Percentiles rank a stretch among this genome's conserved stretches.
Evolutionary conservation across 345 rosid species (phyloP).

Genomic region (Eucalyptus sp.): DNA sequence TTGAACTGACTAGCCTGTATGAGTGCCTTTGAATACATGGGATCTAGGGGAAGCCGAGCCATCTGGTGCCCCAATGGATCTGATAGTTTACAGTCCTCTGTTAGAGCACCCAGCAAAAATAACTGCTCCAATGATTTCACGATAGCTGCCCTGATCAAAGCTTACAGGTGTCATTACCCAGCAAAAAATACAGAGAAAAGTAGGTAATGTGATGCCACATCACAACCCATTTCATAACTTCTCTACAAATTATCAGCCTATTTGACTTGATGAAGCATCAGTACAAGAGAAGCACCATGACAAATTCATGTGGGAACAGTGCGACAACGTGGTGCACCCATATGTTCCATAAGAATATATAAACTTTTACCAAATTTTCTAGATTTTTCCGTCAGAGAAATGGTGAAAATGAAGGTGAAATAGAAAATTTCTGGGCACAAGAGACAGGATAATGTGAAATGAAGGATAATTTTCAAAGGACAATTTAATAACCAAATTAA

Average conservation of each 20-base stretch:
- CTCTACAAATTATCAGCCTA: not conserved
- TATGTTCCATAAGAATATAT: not conserved
- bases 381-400: not conserved
- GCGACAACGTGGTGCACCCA: not conserved
- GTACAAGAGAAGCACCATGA: not conserved
- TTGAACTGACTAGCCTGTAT: conserved; percentile 70
- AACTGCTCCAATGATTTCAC: conserved; percentile 75
- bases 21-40: conserved; percentile 80
- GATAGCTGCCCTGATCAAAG: conserved; percentile 57
- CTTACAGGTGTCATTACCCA: not conserved
- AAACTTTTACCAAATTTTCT: not conserved
- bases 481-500: not conserved
- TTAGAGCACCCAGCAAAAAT: conserved; percentile 73
- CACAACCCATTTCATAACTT: not conserved
- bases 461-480: not conserved
- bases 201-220: not conserved
- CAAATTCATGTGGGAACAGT: not conserved
- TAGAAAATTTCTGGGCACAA: not conserved
- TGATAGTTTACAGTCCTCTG: conserved; percentile 75
- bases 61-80: conserved; percentile 80
- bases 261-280: not conserved
- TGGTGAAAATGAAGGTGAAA: not conserved
- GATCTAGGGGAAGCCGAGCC: conserved; percentile 91
- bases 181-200: not conserved
- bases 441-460: not conserved